These are phyloP conservation scores for Monilinia fructicola DNA, from an alignment of 2,329 filamentous ascomycete species.

Conservation along the genomic window DNA sequence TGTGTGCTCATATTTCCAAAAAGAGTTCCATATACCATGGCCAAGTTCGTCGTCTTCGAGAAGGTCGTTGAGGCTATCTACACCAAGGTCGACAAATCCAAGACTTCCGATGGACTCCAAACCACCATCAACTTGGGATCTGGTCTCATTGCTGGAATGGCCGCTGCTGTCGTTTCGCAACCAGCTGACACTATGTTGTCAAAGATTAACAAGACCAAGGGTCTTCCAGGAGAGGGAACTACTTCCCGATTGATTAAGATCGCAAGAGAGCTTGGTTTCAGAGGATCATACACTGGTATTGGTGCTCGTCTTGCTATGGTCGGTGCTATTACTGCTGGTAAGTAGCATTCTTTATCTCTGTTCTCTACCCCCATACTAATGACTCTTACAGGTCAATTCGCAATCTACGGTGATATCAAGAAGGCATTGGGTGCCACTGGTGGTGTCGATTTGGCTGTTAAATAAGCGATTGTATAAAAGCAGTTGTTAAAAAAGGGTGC, in stretches of 20 bases:
- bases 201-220: conserved; percentile 96
- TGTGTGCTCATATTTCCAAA: conserved; percentile 7
- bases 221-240: conserved; percentile 81
- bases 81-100: conserved; percentile 67
- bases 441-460: conserved; percentile 66
- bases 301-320: conserved; percentile 56
- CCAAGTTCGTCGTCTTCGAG: conserved; percentile 94
- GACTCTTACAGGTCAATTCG: conserved; percentile 68
- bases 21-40: conserved; percentile 85
- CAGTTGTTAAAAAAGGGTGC: conserved; percentile 33
- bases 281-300: conserved; percentile 77
- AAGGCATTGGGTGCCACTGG: conserved; percentile 67
- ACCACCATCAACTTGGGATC: conserved; percentile 79
- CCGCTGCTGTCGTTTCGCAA: conserved; percentile 82
- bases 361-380: neutral
- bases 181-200: conserved; percentile 91
- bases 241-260: conserved; percentile 83
- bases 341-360: neutral
- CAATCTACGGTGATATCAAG: conserved; percentile 81
- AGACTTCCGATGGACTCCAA: conserved; percentile 65
- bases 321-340: conserved; percentile 23
- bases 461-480: conserved; percentile 31
- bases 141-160: conserved; percentile 79
- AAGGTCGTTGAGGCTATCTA: conserved; percentile 78
- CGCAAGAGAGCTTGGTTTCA: conserved; percentile 77